Percentiles rank a stretch among this genome's conserved stretches.
phyloP scores from a whole-genome alignment of 176 grass and related monocot species.

The Zea mays region DNA sequence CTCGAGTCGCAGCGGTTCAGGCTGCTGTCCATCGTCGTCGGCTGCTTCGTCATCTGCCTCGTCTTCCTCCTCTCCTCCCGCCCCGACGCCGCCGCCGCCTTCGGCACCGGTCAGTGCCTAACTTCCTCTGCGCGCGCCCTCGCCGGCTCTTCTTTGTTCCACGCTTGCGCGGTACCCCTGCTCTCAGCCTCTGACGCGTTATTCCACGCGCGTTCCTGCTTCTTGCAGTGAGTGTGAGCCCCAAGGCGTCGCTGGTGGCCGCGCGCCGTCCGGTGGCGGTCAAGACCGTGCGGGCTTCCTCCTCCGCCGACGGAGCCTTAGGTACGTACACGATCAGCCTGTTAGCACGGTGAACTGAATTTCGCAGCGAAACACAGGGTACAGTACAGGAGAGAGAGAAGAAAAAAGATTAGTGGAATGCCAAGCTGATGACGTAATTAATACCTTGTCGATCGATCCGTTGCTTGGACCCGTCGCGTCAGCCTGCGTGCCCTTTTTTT shows the following conservation, averaged over 20 bases:
- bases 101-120: conserved; percentile 44
- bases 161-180: not conserved
- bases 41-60: conserved; percentile 70
- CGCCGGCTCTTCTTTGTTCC: not conserved
- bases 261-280: conserved; percentile 21
- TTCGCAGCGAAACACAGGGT: not conserved
- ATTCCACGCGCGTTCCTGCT: not conserved
- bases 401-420: too few relatives aligned
- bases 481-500: not conserved
- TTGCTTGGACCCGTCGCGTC: not conserved
- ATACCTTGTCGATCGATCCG: not conserved
- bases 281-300: conserved; percentile 21
- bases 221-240: conserved; percentile 50
- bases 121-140: too few relatives aligned
- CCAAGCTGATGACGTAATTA: not conserved
- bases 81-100: conserved; percentile 45
- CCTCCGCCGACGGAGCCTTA: not conserved
- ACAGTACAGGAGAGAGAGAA: too few relatives aligned
- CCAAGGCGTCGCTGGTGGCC: conserved; percentile 23
- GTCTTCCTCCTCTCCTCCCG: conserved; percentile 78
- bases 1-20: conserved; percentile 63
- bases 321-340: not conserved
- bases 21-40: conserved; percentile 58
- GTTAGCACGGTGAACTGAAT: not conserved
- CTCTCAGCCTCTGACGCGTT: not conserved